phyloP scores from a whole-genome alignment of 2,329 filamentous ascomycete species.

The Trichoderma endophyticum region DNA sequence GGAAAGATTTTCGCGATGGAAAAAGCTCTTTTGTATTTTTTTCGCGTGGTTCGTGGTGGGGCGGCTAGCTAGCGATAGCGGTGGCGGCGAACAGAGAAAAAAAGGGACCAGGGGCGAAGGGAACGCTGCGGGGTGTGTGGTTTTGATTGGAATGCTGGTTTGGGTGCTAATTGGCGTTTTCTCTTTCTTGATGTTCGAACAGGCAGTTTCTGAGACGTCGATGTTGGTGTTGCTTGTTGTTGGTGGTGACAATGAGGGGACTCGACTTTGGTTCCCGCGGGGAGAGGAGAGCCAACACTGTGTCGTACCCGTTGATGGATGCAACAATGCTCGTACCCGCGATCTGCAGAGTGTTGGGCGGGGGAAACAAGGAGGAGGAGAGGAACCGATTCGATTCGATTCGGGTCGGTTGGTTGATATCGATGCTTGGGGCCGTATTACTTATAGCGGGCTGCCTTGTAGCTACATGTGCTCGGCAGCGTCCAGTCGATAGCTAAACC shows the following conservation, averaged over 20 bases:
- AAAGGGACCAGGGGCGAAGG: not conserved
- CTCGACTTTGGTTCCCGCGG: not conserved
- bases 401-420: not conserved
- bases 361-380: not conserved
- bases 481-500: not conserved
- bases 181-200: not conserved
- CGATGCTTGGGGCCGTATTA: not conserved
- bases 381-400: not conserved
- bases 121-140: not conserved
- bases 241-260: not conserved
- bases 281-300: not conserved
- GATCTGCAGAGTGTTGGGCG: not conserved
- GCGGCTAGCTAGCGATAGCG: slow-evolving; percentile 12
- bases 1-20: not conserved
- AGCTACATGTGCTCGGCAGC: no score
- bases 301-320: not conserved
- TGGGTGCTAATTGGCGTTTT: not conserved
- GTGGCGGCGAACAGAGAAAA: slow-evolving; percentile 1
- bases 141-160: not conserved
- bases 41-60: slow-evolving; percentile 7
- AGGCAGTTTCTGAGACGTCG: not conserved
- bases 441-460: not conserved
- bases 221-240: not conserved
- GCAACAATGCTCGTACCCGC: not conserved
- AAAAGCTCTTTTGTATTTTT: slow-evolving; percentile 11